Conservation (phyloP, 257 asterid species). For the Fraxinus cuspidata region DNA sequence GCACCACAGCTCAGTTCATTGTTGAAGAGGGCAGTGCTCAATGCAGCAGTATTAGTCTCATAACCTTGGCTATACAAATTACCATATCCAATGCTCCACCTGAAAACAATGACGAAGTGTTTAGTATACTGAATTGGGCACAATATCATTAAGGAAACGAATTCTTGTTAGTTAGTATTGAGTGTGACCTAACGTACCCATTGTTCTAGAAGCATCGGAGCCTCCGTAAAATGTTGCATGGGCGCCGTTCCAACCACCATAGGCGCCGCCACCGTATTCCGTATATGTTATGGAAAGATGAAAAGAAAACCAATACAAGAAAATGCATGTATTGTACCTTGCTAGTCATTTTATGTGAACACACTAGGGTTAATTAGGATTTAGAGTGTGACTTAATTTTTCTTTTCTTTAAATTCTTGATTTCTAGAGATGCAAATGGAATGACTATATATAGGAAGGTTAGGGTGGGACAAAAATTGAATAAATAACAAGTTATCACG, state of each 20-base stretch:
- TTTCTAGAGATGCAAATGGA: constrained; percentile 20
- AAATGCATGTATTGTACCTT: background rate
- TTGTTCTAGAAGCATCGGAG: constrained; percentile 62
- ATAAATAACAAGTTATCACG: background rate
- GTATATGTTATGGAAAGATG: constrained; percentile 14
- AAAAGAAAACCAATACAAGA: constrained; percentile 8
- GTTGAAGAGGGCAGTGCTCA: constrained; percentile 30
- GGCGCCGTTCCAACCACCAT: constrained; percentile 48
- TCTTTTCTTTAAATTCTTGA: too few species aligned
- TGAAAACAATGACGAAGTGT: background rate
- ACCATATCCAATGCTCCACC: too few species aligned
- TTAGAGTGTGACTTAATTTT: background rate
- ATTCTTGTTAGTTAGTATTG: too few species aligned
- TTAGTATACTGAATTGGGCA: background rate
- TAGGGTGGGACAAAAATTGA: constrained; percentile 2
- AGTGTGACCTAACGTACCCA: constrained; percentile 39
- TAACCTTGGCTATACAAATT: too few species aligned
- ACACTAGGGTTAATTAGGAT: background rate
- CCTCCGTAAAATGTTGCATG: constrained; percentile 70
- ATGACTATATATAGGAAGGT: constrained; percentile 32
- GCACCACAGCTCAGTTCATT: constrained; percentile 58
- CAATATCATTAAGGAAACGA: too few species aligned
- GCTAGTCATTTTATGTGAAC: constrained; percentile 25
- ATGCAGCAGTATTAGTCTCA: too few species aligned
- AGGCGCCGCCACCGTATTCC: background rate